Evolutionary conservation across 345 rosid genomes (phyloP), one percentile per base, ranked within the genome.

Genomic region (Arabis alpina): DNA sequence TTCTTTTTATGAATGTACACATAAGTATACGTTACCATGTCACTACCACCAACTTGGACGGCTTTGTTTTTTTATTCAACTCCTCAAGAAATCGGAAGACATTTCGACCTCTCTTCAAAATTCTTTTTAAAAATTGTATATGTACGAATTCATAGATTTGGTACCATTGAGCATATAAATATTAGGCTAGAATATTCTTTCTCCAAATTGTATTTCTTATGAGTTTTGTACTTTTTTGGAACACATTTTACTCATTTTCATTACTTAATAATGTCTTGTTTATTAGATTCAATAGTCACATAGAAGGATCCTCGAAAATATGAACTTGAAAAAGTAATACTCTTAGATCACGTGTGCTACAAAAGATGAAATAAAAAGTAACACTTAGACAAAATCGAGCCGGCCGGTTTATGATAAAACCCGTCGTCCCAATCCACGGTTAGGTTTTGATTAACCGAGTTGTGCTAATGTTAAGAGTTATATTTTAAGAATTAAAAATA

Each of bases 11-110:
- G 28, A 11, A 23, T 43, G 30, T 42, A 54, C 37, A 36, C 16
- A 43, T 28, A 48, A 57, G 65, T 64, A 65, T 50, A 58, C 72
- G 77, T 27, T 58, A 67, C 42, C 56, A 67, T 67, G 72, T 74
- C 77, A 15, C 73, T 59, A 74, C 56, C 73, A 74, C 49, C 68
- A 74, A 74, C 73, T 52, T 74, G 73, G 78, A 52, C 43, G 51
- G 68, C 68, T 42, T 74, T 55, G 48, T 74, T 74, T 34, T 34
- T 51, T 57, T 74, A 66, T 74, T 74, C 73, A 66, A 60, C 78
- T 66, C 61, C 12, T 52, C 47, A 51, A 57, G 6, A 19, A 47
- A 64, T 25, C 11, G 10, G 34, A 48, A 36, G 8, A 14, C 47
- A 56, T 6, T 28, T 28, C 32, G 34, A 19, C 23, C 23, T 19